Percentiles rank a stretch among this genome's conserved stretches.
Evolutionary conservation across 2,329 filamentous ascomycete genomes (phyloP).

Genomic region (Penicillium sp.): DNA sequence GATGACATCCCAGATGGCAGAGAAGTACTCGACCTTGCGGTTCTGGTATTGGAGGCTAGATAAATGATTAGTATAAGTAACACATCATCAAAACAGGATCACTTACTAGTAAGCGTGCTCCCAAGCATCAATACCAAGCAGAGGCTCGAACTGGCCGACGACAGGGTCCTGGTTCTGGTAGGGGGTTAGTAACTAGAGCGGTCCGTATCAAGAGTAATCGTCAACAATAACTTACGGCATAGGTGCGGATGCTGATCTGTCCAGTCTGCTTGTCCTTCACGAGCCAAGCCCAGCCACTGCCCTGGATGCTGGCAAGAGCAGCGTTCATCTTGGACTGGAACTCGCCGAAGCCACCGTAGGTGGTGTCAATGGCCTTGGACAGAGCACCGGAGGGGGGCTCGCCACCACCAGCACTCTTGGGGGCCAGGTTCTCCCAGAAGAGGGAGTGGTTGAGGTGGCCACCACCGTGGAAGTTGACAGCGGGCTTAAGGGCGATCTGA

Average conservation of each 20-base stretch:
- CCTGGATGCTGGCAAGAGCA: slow-evolving; percentile 64
- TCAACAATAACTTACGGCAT: slow-evolving; percentile 48
- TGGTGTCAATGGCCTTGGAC: slow-evolving; percentile 56
- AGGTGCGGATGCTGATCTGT: slow-evolving; percentile 60
- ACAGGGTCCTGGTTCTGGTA: slow-evolving; percentile 79
- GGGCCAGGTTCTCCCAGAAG: slow-evolving; percentile 67
- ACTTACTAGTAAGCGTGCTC: slow-evolving; percentile 86
- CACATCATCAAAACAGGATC: background rate
- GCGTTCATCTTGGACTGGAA: slow-evolving; percentile 64
- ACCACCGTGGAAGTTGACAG: slow-evolving; percentile 65
- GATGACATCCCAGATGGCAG: slow-evolving; percentile 88
- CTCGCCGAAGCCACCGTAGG: slow-evolving; percentile 58
- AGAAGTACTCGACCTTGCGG: slow-evolving; percentile 94
- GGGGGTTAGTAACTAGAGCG: slow-evolving; percentile 5
- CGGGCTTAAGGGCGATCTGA: slow-evolving; percentile 58
- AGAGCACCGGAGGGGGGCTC: slow-evolving; percentile 60
- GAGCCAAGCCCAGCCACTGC: slow-evolving; percentile 63
- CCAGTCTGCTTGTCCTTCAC: slow-evolving; percentile 62
- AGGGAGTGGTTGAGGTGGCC: slow-evolving; percentile 63
- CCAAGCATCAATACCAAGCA: slow-evolving; percentile 91
- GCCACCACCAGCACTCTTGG: slow-evolving; percentile 60
- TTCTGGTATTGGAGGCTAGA: slow-evolving; percentile 84
- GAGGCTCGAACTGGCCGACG: slow-evolving; percentile 73
- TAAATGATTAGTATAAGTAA: slow-evolving; percentile 17
- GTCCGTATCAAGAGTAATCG: background rate